phyloP scores from a whole-genome alignment of 345 rosid genomes.

The Acer campestre region DNA sequence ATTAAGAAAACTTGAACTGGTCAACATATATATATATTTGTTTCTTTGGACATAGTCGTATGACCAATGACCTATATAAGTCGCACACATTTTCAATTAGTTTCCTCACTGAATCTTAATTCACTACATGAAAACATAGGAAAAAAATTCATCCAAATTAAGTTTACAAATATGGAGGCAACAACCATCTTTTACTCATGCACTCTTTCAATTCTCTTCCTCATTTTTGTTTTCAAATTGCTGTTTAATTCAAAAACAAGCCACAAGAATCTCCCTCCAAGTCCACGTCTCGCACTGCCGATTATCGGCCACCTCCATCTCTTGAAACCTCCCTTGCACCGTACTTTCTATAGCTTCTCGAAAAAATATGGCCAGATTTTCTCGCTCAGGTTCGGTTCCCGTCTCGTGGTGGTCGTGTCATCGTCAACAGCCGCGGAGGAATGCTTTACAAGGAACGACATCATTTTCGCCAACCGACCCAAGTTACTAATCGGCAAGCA shows the following conservation, averaged over 20 bases:
- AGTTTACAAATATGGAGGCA: neutral
- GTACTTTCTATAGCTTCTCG: conserved; percentile 25
- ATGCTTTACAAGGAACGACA: conserved; percentile 56
- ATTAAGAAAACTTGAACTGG: too few species aligned
- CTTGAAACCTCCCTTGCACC: conserved; percentile 32
- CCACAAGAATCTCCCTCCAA: conserved; percentile 37
- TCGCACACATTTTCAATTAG: too few species aligned
- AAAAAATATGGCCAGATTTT: conserved; percentile 44
- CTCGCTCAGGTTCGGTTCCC: conserved; percentile 44
- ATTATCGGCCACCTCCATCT: conserved; percentile 50
- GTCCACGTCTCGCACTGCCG: conserved; percentile 37
- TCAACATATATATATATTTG: too few species aligned
- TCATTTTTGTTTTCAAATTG: conserved; percentile 16
- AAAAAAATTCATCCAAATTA: too few species aligned
- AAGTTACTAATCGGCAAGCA: conserved; percentile 29
- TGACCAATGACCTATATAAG: too few species aligned
- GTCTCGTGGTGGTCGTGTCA: conserved; percentile 33
- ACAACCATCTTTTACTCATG: neutral
- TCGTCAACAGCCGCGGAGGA: conserved; percentile 43
- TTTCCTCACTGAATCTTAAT: too few species aligned
- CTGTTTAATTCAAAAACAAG: conserved; percentile 7
- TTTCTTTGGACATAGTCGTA: too few species aligned
- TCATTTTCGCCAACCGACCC: conserved; percentile 50
- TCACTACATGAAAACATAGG: too few species aligned
- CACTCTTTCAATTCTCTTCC: neutral